Evolutionary conservation across 768 basidiomycete species (phyloP), one percentile per base, ranked within the genome.

Genomic region (Auriscalpium orientale): DNA sequence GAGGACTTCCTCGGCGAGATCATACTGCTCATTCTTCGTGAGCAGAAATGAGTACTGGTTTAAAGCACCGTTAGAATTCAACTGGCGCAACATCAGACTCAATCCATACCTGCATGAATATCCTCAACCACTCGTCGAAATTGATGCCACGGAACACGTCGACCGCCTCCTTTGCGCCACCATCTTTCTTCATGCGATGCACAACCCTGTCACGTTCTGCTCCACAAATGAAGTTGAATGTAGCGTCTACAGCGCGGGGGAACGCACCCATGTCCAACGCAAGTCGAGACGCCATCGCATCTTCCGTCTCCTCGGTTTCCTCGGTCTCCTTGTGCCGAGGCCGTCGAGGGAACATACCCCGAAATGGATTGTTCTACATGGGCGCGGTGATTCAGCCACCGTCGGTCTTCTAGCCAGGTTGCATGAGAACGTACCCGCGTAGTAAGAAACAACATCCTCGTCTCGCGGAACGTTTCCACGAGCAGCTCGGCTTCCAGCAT

Each of bases 391-490:
- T 28, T 28, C 28, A 28, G 28, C 28, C 28, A 28, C 28, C 2
- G 28, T 28, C n/a, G 44, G 54, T 28, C 5, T 44, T 16, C 22
- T 11, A 35, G 8, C 28, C 46, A 49, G 21, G 9, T 20, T n/a
- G 10, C 45, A 34, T n/a, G 21, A 46, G 15, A 9, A 20, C 83
- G 63, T 57, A 93, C 93, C 62, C 85, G 72, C 33, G 85, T 85
- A 2, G 86, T 83, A 62, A 87, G 76, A 66, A 95, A 99, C 59
- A 98, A 67, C 58, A 84, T 81, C 58, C 85, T 79, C 1, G 94
- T 94, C 72, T 93, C 87, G 52, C 95, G 75, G 71, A 94, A 98
- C 67, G 82, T 85, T 58, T 97, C 94, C 4, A 97, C 79, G 47
- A 99, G 74, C 62, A 82, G 87, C 66, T 91, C 90, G 0, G 92